Base-by-base conservation (phyloP, 2,329 filamentous ascomycete species). In the Ophiostoma fasciatum region DNA sequence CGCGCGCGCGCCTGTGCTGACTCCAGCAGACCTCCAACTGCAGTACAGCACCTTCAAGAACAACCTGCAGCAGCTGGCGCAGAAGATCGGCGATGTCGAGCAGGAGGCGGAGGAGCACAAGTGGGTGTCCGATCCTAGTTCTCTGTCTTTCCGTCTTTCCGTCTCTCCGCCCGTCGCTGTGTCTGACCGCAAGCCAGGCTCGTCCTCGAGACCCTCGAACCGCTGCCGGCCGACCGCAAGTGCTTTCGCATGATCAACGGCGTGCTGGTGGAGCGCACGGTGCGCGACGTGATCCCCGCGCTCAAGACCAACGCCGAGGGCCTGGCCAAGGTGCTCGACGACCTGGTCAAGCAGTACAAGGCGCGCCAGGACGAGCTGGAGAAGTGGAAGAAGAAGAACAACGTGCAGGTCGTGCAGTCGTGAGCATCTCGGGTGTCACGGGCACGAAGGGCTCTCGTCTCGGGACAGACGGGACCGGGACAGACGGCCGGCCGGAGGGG, bases 171-270 rank as follows among this genome's bases (percentile, higher is more conserved):
- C n/a, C 11, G 13, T 15, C n/a, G 21, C n/a, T n/a, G n/a, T n/a
- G n/a, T n/a, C n/a, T n/a, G n/a, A n/a, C n/a, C n/a, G n/a, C n/a
- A n/a, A n/a, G n/a, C 20, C 47, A 96, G 90, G 59, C 81, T 96
- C 46, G 90, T 98, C 23, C 72, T 96, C 35, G 88, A 96, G 54
- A 96, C 88, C 4, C 63, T 98, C 44, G 71, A 79, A 41, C 87
- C 87, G 31, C 71, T 96, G 18, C 68, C 82, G 1, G 71, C 68
- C 45, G 81, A 93, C 46, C 82, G 90, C 51, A 98, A 94, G 64
- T 96, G 88, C 62, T 98, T 96, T 62, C 87, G 90, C 49, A 84
- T 98, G 73, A 92, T 98, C 57, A 96, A 98, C 57, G 90, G 90
- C 31, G 87, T 96, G 18, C 64, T 98, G 40, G 83, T 94, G 36